These are phyloP conservation scores for Rhipidocladum racemiflorum DNA, from an alignment of 176 grass and related monocot species.

Conservation along the genomic window DNA sequence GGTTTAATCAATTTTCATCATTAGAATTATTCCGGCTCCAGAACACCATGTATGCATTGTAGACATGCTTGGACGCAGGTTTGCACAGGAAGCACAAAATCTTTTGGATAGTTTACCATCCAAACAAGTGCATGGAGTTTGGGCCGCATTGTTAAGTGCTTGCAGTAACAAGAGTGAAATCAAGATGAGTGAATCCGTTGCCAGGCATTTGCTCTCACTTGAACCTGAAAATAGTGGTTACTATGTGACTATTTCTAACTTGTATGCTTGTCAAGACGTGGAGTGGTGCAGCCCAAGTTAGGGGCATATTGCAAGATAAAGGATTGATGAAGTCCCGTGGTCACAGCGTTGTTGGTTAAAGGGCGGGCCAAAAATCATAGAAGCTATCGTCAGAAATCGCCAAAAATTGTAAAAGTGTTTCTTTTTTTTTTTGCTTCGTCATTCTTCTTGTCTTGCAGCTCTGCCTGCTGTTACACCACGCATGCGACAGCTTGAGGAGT, in stretches of 20 bases:
- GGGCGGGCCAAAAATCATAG: background rate
- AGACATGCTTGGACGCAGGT: conserved; percentile 74
- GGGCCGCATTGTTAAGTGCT: conserved; percentile 73
- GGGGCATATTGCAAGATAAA: conserved; percentile 55
- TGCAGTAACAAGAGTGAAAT: no score
- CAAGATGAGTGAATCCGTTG: no score
- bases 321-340: conserved; percentile 51
- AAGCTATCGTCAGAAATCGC: background rate
- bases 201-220: no score
- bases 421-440: no score
- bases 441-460: no score
- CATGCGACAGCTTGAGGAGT: no score
- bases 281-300: conserved; percentile 51
- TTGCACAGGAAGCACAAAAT: conserved; percentile 44
- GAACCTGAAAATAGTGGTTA: conserved; percentile 81
- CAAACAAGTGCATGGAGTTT: conserved; percentile 55
- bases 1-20: no score
- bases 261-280: conserved; percentile 59
- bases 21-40: no score
- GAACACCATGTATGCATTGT: no score
- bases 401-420: no score
- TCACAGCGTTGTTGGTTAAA: conserved; percentile 49
- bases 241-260: conserved; percentile 79
- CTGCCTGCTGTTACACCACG: no score
- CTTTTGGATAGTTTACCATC: conserved; percentile 53